phyloP scores from a whole-genome alignment of 768 basidiomycete genomes.

The Mycena filopes region DNA sequence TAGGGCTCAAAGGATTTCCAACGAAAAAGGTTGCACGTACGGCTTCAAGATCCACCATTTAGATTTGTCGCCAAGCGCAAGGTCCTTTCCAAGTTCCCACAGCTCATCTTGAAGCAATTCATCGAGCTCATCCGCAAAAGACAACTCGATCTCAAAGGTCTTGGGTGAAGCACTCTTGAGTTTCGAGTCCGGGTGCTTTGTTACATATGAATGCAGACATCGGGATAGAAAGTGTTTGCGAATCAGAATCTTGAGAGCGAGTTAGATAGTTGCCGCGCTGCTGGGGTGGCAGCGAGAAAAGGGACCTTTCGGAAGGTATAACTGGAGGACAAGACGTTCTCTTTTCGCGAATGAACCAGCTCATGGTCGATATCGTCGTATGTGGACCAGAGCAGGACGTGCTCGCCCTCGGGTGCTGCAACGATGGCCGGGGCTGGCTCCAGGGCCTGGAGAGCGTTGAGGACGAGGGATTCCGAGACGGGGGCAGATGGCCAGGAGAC shows the following conservation, averaged over 20 bases:
- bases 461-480: constrained; percentile 56
- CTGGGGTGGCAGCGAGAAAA: not conserved
- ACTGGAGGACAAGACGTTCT: constrained; percentile 74
- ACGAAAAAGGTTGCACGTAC: constrained; percentile 42
- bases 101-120: constrained; percentile 94
- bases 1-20: constrained; percentile 12
- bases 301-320: constrained; percentile 84
- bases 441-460: constrained; percentile 48
- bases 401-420: constrained; percentile 25
- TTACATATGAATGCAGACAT: constrained; percentile 61
- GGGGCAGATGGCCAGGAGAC: constrained; percentile 64
- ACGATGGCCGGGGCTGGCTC: constrained; percentile 35
- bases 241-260: constrained; percentile 68
- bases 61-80: constrained; percentile 59
- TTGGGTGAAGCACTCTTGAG: constrained; percentile 69
- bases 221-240: constrained; percentile 92
- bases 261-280: constrained; percentile 7
- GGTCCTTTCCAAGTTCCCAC: constrained; percentile 79
- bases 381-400: constrained; percentile 82
- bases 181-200: constrained; percentile 72
- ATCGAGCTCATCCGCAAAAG: constrained; percentile 93
- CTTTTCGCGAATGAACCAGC: constrained; percentile 63
- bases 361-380: constrained; percentile 90
- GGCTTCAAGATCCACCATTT: constrained; percentile 99
- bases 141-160: constrained; percentile 88